Evolutionary conservation across 169 alveolate genomes (phyloP).

Genomic region (Cryptosporidium bovis): DNA sequence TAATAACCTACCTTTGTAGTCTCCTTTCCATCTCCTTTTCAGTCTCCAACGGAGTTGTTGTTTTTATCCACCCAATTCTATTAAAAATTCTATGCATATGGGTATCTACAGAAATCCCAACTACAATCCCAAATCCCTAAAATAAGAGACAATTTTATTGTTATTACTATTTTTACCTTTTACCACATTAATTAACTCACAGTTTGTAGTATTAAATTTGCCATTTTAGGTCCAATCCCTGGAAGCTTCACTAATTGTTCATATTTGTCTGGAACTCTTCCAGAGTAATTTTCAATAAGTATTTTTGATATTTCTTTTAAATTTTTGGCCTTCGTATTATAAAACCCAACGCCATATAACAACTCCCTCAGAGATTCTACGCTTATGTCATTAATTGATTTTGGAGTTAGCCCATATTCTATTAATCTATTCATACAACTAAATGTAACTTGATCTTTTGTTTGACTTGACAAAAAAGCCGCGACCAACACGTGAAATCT

Average conservation of each 20-base stretch:
- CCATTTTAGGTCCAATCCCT: slow-evolving; percentile 97
- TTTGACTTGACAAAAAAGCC: slow-evolving; percentile 87
- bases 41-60: slow-evolving; percentile 93
- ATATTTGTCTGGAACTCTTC: slow-evolving; percentile 89
- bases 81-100: slow-evolving; percentile 93
- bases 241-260: slow-evolving; percentile 89
- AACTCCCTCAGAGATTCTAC: slow-evolving; percentile 86
- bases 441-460: slow-evolving; percentile 87
- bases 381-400: slow-evolving; percentile 78
- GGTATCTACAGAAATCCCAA: slow-evolving; percentile 93
- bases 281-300: slow-evolving; percentile 85
- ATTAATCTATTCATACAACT: slow-evolving; percentile 83
- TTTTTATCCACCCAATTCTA: slow-evolving; percentile 91
- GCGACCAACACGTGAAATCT: slow-evolving; percentile 86
- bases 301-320: slow-evolving; percentile 88
- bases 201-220: slow-evolving; percentile 88
- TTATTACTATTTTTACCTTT: not conserved
- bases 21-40: slow-evolving; percentile 87
- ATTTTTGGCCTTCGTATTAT: slow-evolving; percentile 91
- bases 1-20: slow-evolving; percentile 82
- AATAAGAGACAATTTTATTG: not conserved
- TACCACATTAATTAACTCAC: slow-evolving; percentile 77
- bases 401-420: slow-evolving; percentile 82
- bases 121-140: slow-evolving; percentile 82
- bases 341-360: slow-evolving; percentile 92